phyloP scores from a whole-genome alignment of 1,139 yeast genomes.

The Geotrichum histeridarum region DNA sequence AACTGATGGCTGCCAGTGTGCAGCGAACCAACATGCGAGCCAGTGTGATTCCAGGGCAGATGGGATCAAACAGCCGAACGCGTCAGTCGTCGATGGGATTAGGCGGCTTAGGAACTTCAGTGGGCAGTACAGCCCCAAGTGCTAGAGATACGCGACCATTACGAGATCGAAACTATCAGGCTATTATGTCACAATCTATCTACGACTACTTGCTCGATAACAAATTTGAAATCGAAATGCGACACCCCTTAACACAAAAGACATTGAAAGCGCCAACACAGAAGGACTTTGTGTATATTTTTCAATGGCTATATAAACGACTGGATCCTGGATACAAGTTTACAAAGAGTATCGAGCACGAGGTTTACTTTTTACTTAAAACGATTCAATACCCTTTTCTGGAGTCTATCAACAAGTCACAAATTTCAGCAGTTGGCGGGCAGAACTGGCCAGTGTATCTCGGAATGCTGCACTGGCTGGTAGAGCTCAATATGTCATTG shows the following conservation, averaged over 20 bases:
- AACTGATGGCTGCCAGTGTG: constrained; percentile 16
- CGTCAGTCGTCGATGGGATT: constrained; percentile 27
- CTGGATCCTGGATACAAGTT: constrained; percentile 78
- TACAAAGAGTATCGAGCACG: constrained; percentile 65
- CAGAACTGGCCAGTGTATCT: constrained; percentile 81
- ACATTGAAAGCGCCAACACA: constrained; percentile 78
- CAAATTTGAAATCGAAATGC: constrained; percentile 69
- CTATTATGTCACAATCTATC: constrained; percentile 45
- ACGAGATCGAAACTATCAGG: constrained; percentile 67
- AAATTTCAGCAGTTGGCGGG: constrained; percentile 88
- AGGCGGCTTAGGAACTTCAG: constrained; percentile 15
- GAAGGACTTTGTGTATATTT: constrained; percentile 72
- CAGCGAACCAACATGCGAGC: constrained; percentile 14
- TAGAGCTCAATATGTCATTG: constrained; percentile 50
- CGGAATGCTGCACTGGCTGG: constrained; percentile 78
- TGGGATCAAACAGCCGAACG: constrained; percentile 15
- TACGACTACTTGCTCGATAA: constrained; percentile 58
- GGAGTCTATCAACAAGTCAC: constrained; percentile 74
- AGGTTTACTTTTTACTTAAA: constrained; percentile 63
- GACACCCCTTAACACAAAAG: constrained; percentile 60
- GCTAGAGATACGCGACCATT: constrained; percentile 66
- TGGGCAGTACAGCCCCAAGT: not conserved
- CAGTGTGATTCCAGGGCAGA: constrained; percentile 4
- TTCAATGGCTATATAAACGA: constrained; percentile 70
- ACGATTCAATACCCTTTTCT: constrained; percentile 72